These are phyloP conservation scores for Rhizophora apiculata DNA, from an alignment of 345 rosid genomes.

Conservation along the genomic window DNA sequence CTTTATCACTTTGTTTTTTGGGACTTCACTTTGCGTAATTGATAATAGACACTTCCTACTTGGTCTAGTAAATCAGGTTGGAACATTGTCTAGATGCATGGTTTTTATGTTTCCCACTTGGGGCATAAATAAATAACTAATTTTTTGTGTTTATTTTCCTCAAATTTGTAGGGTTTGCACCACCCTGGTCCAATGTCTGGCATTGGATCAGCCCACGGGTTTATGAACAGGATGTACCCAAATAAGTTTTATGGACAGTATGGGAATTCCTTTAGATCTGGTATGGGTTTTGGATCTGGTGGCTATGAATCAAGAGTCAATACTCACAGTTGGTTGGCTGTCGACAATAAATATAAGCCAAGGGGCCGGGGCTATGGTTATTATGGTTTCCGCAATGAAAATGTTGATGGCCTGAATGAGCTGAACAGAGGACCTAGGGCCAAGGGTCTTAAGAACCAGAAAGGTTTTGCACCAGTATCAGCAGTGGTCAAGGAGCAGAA, in stretches of 20 bases:
- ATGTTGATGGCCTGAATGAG: slow-evolving; percentile 1
- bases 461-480: slow-evolving; percentile 2
- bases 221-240: neutral
- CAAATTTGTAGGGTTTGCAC: neutral
- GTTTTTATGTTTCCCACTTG: neutral
- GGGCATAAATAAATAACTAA: neutral
- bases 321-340: slow-evolving; percentile 4
- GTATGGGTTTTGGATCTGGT: slow-evolving; percentile 1
- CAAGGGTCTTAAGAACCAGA: slow-evolving; percentile 5
- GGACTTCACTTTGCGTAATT: too few species aligned
- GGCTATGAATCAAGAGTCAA: slow-evolving; percentile 1
- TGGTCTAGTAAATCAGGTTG: neutral
- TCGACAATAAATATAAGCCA: slow-evolving; percentile 4
- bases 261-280: neutral
- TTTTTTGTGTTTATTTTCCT: neutral
- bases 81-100: neutral
- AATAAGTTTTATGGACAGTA: slow-evolving; percentile 1
- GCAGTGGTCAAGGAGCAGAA: slow-evolving; percentile 8
- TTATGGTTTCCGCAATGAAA: slow-evolving; percentile 4
- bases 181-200: slow-evolving; percentile 2
- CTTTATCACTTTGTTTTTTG: too few species aligned
- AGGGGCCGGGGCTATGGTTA: slow-evolving; percentile 11
- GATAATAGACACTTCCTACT: neutral
- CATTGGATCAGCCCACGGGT: neutral
- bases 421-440: slow-evolving; percentile 3